These are phyloP conservation scores for Akanthomyces uredinophilus DNA, from an alignment of 2,329 filamentous ascomycete genomes.

Conservation along the genomic window DNA sequence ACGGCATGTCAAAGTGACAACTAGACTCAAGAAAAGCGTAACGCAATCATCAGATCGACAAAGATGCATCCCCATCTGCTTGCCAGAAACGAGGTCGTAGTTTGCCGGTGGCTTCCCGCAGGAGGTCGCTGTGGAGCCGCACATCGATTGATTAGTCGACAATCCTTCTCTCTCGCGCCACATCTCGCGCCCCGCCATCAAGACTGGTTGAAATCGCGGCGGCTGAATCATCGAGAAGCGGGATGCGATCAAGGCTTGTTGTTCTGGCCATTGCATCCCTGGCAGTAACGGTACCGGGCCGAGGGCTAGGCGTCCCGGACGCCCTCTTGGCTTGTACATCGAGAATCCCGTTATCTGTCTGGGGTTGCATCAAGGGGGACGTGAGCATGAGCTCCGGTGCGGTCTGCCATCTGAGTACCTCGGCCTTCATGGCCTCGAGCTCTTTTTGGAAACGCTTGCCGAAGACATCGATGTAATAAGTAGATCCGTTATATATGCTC, in stretches of 20 bases:
- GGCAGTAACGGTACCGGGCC: conserved; percentile 5
- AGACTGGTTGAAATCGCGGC: conserved; percentile 34
- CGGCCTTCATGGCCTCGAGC: conserved; percentile 78
- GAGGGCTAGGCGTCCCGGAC: conserved; percentile 12
- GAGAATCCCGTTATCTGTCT: conserved; percentile 19
- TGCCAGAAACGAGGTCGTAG: background rate
- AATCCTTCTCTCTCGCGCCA: conserved; percentile 43
- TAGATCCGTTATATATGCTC: conserved; percentile 96
- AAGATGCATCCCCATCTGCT: background rate
- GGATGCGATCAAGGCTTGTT: conserved; percentile 49
- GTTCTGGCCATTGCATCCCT: conserved; percentile 21
- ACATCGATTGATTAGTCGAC: conserved; percentile 12
- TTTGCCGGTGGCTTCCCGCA: background rate
- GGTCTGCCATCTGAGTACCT: conserved; percentile 84
- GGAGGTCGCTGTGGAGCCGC: background rate
- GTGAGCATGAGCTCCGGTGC: conserved; percentile 43
- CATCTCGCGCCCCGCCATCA: conserved; percentile 41
- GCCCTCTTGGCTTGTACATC: background rate
- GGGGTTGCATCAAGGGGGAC: conserved; percentile 30
- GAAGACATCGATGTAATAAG: conserved; percentile 97
- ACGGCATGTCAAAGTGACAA: background rate
- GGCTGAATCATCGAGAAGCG: conserved; percentile 46
- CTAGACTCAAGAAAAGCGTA: background rate
- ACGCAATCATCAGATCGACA: background rate
- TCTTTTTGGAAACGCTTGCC: conserved; percentile 96